Evolutionary conservation across 148 eudicot species (phyloP), one percentile per base, ranked within the genome.

Genomic region (Camellia granthamiana): DNA sequence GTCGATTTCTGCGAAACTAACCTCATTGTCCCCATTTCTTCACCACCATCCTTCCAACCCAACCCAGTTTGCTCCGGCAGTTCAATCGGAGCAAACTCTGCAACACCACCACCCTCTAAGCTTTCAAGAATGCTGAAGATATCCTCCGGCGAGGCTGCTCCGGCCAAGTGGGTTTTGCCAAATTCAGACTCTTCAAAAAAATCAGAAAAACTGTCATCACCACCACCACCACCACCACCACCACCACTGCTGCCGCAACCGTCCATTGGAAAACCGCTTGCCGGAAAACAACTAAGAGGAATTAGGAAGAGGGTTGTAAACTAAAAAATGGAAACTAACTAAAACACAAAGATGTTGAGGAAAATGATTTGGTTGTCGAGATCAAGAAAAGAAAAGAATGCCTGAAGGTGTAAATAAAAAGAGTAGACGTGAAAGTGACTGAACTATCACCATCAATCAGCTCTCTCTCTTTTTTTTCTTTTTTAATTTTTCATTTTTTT

Each of bases 41-140:
- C 75, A 11, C 14, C 18, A 76, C 58, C 42, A 13, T 70, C 70
- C 6, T 51, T 30, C 0, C 54, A 71, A 44, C 56, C 60, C 59
- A 18, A 30, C 14, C 67, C 69, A 18, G 54, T 11, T 7, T 10
- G 52, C 21, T 62, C 69, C 43, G 49, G 9, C 3, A 10, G 71
- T 52, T 6, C 13, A 55, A 55, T 12, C 4, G 16, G 56, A 1
- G 30, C 56, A 70, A 72, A 81, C 38, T 86, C 79, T 51, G 76
- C 56, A 8, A 87, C 79, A 1, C 54, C 56, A 8, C 86, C 79
- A 1, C 54, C 69, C 21, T 89, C 92, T 49, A 89, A 79, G n/a
- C 83, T 88, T 65, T 88, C 92, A 47, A 91, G 88, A 51, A 91
- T 82, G 83, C 92, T 85, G 49, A 89, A 91, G 44, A 91, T 81